Evolutionary conservation across 805 yeast genomes (phyloP).

Genomic region (Metschnikowia gruessii): DNA sequence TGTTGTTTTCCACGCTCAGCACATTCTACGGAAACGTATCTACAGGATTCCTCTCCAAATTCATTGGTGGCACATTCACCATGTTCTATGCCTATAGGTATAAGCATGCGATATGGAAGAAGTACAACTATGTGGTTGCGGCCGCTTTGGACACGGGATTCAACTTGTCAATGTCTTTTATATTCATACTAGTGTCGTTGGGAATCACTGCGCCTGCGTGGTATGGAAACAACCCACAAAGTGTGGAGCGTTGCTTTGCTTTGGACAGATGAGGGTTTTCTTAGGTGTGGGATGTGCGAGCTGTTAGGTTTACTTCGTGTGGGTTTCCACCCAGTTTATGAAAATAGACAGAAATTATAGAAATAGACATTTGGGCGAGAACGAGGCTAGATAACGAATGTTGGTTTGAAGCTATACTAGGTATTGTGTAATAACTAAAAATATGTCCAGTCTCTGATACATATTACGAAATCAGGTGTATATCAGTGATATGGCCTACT

Average conservation of each 20-base stretch:
- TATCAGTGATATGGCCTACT: too few relatives aligned
- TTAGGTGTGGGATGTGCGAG: too few relatives aligned
- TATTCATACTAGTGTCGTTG: conserved; percentile 36
- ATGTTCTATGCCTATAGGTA: conserved; percentile 45
- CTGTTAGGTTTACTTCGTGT: too few relatives aligned
- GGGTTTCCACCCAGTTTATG: too few relatives aligned
- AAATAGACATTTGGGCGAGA: too few relatives aligned
- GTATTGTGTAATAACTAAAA: too few relatives aligned
- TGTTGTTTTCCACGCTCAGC: conserved; percentile 47
- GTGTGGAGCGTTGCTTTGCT: conserved; percentile 50
- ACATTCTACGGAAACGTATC: conserved; percentile 49
- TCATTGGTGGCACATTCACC: conserved; percentile 46
- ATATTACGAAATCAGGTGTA: too few relatives aligned
- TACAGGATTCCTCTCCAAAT: conserved; percentile 47
- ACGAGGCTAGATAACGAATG: too few relatives aligned
- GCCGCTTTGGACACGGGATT: conserved; percentile 53
- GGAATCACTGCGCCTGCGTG: conserved; percentile 37
- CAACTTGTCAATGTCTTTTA: conserved; percentile 39
- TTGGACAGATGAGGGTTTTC: not conserved
- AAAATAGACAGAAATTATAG: too few relatives aligned
- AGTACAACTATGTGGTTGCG: conserved; percentile 46
- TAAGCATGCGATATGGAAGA: conserved; percentile 39
- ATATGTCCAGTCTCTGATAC: too few relatives aligned
- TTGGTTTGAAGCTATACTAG: too few relatives aligned
- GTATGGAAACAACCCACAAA: conserved; percentile 49